phyloP scores from a whole-genome alignment of 345 rosid genomes.

The Moricandia arvensis region DNA sequence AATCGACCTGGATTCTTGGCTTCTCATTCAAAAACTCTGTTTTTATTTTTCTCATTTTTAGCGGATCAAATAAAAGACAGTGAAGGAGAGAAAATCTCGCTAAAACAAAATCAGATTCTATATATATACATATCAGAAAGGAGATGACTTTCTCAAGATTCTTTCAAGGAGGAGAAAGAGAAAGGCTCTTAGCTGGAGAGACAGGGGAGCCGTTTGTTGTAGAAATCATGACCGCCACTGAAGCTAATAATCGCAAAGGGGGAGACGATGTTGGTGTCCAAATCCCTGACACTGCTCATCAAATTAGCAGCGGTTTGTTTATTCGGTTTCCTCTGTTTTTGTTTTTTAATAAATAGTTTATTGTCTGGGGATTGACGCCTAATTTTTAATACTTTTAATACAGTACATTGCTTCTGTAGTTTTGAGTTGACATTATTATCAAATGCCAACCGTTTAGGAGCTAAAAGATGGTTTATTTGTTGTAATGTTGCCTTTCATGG shows the following conservation, averaged over 20 bases:
- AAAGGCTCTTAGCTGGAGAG: slow-evolving; percentile 24
- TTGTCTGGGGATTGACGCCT: neutral
- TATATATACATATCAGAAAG: slow-evolving; percentile 6
- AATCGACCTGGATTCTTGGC: neutral
- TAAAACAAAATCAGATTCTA: slow-evolving; percentile 3
- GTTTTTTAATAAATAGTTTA: neutral
- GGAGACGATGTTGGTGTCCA: slow-evolving; percentile 38
- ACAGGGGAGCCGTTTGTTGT: slow-evolving; percentile 5
- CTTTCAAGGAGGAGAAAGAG: slow-evolving; percentile 23
- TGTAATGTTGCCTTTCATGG: neutral
- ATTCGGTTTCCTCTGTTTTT: neutral
- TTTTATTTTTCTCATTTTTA: neutral
- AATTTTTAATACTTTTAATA: neutral
- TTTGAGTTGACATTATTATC: neutral
- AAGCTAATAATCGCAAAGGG: slow-evolving; percentile 29
- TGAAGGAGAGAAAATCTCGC: slow-evolving; percentile 11
- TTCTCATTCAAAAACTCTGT: neutral
- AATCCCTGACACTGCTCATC: slow-evolving; percentile 80
- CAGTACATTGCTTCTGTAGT: neutral
- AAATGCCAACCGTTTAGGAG: neutral
- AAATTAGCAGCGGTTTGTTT: slow-evolving; percentile 61
- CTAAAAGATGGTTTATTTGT: neutral
- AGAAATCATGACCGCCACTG: slow-evolving; percentile 27
- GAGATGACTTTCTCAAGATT: slow-evolving; percentile 31
- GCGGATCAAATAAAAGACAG: neutral